Percentiles rank a stretch among this genome's conserved stretches.
Evolutionary conservation across 1,139 yeast species (phyloP).

Genomic region (Candida sanyaensis): DNA sequence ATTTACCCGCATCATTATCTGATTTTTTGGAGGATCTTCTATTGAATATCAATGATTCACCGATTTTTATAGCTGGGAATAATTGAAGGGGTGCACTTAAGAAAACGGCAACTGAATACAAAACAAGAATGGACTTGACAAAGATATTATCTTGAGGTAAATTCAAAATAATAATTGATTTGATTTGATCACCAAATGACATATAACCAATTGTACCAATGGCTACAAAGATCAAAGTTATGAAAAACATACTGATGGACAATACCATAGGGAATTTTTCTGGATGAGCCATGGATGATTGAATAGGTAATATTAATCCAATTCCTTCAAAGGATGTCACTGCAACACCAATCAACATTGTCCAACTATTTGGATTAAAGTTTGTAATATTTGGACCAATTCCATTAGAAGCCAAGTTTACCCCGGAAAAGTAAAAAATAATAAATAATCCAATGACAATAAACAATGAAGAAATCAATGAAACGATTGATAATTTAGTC

Average conservation of each 20-base stretch:
- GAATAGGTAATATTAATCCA: conserved; percentile 75
- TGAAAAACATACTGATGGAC: conserved; percentile 56
- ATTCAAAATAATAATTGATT: conserved; percentile 69
- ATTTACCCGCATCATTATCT: conserved; percentile 27
- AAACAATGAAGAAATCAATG: conserved; percentile 66
- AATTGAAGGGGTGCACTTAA: conserved; percentile 75
- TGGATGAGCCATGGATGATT: conserved; percentile 73
- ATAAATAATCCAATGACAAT: conserved; percentile 65
- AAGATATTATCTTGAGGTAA: conserved; percentile 64
- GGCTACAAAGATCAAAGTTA: conserved; percentile 59
- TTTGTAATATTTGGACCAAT: conserved; percentile 47
- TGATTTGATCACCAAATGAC: conserved; percentile 66
- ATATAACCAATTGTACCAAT: conserved; percentile 70
- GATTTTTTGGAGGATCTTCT: not conserved
- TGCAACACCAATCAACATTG: conserved; percentile 77
- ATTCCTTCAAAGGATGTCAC: conserved; percentile 83
- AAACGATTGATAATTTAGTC: conserved; percentile 67
- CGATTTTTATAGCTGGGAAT: conserved; percentile 73
- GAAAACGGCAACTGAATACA: conserved; percentile 73
- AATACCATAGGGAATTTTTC: conserved; percentile 69
- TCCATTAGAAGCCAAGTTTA: conserved; percentile 49
- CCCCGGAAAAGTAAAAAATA: conserved; percentile 57
- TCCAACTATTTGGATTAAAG: conserved; percentile 65
- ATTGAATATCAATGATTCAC: conserved; percentile 58
- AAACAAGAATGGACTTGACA: conserved; percentile 66